Conservation (phyloP, 768 basidiomycete species). For the Leccinum disarticulatum region DNA sequence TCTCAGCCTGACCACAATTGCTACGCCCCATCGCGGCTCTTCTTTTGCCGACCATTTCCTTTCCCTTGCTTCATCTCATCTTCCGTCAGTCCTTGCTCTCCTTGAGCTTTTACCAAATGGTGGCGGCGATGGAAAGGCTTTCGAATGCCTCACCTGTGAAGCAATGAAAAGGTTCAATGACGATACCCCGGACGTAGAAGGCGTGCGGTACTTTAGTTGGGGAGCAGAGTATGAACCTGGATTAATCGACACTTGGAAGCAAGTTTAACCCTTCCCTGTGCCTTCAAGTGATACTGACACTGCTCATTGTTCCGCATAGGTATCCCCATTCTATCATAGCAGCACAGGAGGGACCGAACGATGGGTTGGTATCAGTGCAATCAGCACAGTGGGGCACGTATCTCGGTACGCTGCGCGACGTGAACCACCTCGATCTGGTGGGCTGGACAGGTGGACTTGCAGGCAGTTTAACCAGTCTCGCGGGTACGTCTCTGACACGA, state of each 20-base stretch:
- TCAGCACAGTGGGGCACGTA: conserved; percentile 96
- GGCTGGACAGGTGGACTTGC: conserved; percentile 69
- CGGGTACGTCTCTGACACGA: conserved; percentile 9
- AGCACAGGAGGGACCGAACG: conserved; percentile 89
- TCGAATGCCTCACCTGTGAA: conserved; percentile 80
- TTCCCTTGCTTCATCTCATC: conserved; percentile 59
- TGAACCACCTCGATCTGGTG: conserved; percentile 90
- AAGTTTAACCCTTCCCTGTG: conserved; percentile 8
- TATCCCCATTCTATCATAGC: conserved; percentile 81
- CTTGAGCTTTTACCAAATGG: conserved; percentile 88
- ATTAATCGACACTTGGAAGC: conserved; percentile 87
- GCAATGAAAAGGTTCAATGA: conserved; percentile 91
- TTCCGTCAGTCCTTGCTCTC: conserved; percentile 69
- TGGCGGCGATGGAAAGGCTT: conserved; percentile 93
- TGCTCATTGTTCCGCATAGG: conserved; percentile 12
- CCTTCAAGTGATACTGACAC: background rate
- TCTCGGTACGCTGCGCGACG: conserved; percentile 85
- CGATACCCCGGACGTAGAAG: conserved; percentile 72
- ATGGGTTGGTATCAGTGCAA: conserved; percentile 87
- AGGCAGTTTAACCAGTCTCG: conserved; percentile 26
- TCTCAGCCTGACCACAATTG: conserved; percentile 89
- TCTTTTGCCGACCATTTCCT: conserved; percentile 92
- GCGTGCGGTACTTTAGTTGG: conserved; percentile 92
- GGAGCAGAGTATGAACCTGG: conserved; percentile 90
- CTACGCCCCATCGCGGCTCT: conserved; percentile 93